Base-by-base conservation (phyloP, 371 early-diverging fungal species). In the Zancudomyces culisetae region DNA sequence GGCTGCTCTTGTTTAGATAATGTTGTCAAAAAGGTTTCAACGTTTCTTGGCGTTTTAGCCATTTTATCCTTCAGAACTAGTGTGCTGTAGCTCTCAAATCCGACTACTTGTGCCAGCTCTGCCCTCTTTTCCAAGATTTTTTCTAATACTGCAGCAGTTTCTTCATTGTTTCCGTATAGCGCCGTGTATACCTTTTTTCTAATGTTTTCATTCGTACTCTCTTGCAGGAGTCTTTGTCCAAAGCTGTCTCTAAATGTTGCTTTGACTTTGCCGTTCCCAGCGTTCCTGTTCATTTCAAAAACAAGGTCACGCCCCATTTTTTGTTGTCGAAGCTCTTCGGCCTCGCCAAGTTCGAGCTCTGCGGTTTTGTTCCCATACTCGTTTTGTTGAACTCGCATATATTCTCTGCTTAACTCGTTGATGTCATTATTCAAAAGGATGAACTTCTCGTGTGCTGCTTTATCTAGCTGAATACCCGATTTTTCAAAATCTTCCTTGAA, bases 401-500 rank as follows among this genome's bases (percentile, higher is more conserved):
- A 87, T 13, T 71, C 73, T 18, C 88, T 77, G 12, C 87, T 87
- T 1, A 85, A 60, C 6, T 74, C 74, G 41, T 83, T 80, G 47
- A 95, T 89, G 20, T 69, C 66, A 60, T 90, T 83, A 29, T 88
- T 83, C 3, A 95, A 62, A 15, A 66, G 63, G 0, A 94, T 89
- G 72, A 88, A 90, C 41, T 76, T 65, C 1, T 69, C 62, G 2
- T 89, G 79, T 22, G 79, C 70, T 6, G 60, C 56, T 8, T 69
- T 70, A 22, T 82, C 71, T 55, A 96, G 68, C 60, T 90, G 87
- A 51, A 95, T 87, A 4, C 97, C 95, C 0, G 88, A 85, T 57
- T 88, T 84, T 71, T 93, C 90, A 60, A 96, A 96, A 58, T 96
- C 97, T 4, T 76, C 59, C 47, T 88, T 52, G 52, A 96, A 87